phyloP scores from a whole-genome alignment of 768 basidiomycete species.

The Pulveroboletus sp. region DNA sequence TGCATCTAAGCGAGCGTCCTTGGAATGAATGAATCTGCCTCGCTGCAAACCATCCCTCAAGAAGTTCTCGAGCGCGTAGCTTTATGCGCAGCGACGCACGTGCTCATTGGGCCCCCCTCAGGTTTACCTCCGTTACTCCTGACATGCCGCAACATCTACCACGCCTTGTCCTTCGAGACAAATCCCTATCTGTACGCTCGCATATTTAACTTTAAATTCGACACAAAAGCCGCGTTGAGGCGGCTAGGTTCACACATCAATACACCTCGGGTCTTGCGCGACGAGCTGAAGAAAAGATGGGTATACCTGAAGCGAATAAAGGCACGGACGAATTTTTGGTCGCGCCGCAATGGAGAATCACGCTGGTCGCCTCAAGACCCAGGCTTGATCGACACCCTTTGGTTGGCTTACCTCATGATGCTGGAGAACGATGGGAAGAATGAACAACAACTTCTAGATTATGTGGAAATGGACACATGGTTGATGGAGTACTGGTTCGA shows the following conservation, averaged over 20 bases:
- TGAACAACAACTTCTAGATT: constrained; percentile 63
- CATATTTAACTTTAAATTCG: constrained; percentile 68
- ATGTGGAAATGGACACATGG: constrained; percentile 61
- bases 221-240: constrained; percentile 45
- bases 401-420: constrained; percentile 72
- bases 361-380: constrained; percentile 20
- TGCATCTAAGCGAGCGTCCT: too few species aligned
- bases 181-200: constrained; percentile 73
- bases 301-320: constrained; percentile 54
- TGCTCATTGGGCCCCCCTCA: constrained; percentile 57
- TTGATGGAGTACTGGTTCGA: constrained; percentile 65
- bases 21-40: constrained; percentile 1
- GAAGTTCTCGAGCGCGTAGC: constrained; percentile 82
- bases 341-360: constrained; percentile 18
- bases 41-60: constrained; percentile 55
- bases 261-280: constrained; percentile 45
- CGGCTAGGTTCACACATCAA: constrained; percentile 44
- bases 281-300: constrained; percentile 65
- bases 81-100: constrained; percentile 52
- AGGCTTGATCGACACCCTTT: constrained; percentile 45
- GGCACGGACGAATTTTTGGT: constrained; percentile 26
- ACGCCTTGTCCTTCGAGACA: constrained; percentile 43
- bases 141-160: constrained; percentile 46
- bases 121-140: constrained; percentile 53
- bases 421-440: constrained; percentile 79